These are phyloP conservation scores for Tricholoma sp. DNA, from an alignment of 768 basidiomycete genomes.

Conservation along the genomic window DNA sequence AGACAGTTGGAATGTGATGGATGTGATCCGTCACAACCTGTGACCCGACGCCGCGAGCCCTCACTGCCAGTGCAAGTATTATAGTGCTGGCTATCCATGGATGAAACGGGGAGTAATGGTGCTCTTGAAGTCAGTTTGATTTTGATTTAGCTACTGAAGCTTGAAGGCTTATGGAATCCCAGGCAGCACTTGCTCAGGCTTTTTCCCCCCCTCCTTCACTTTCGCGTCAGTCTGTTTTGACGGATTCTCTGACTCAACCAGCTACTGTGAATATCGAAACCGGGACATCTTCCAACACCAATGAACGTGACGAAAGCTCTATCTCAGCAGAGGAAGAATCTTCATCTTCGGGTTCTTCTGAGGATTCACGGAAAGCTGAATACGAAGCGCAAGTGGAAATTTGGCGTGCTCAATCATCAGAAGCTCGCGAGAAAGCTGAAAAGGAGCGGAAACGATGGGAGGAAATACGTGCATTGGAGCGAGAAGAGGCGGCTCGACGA, in stretches of 20 bases:
- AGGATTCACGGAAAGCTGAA: slow-evolving; percentile 58
- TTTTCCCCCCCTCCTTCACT: slow-evolving; percentile 27
- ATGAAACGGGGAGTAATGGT: slow-evolving; percentile 9
- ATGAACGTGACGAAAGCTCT: background rate
- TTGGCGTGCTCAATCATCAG: slow-evolving; percentile 72
- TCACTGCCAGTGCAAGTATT: no score
- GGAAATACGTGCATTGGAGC: slow-evolving; percentile 52
- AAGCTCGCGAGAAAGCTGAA: slow-evolving; percentile 72
- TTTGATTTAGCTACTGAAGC: background rate
- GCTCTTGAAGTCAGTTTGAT: slow-evolving; percentile 15
- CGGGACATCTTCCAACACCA: background rate
- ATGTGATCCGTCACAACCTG: background rate
- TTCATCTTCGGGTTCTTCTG: slow-evolving; percentile 15
- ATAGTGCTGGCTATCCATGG: background rate
- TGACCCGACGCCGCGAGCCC: no score
- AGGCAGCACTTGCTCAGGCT: slow-evolving; percentile 25
- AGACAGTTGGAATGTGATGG: background rate
- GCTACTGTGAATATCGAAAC: background rate
- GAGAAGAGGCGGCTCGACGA: slow-evolving; percentile 33
- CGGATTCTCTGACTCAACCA: background rate
- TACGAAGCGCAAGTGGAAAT: slow-evolving; percentile 63
- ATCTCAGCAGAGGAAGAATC: slow-evolving; percentile 5
- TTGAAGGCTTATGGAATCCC: background rate
- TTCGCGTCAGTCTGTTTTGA: slow-evolving; percentile 14
- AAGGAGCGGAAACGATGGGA: slow-evolving; percentile 71